These are phyloP conservation scores for Botryotinia globosa DNA, from an alignment of 2,329 filamentous ascomycete species.

Conservation along the genomic window DNA sequence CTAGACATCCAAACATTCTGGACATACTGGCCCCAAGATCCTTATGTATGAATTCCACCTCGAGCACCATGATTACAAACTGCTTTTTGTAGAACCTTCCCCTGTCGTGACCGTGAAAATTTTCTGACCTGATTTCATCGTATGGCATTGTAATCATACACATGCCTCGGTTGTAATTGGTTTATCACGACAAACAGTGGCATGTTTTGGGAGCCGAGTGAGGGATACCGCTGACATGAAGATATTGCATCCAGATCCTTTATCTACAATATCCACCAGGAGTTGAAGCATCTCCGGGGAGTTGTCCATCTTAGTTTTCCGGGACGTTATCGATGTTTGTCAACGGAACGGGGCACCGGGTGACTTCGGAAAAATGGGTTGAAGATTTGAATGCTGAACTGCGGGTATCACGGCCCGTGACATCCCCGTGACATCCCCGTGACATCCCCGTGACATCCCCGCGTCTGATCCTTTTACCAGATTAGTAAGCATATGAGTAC, in stretches of 20 bases:
- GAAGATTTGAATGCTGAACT: background rate
- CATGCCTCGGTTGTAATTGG: background rate
- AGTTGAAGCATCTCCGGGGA: constrained; percentile 17
- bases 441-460: constrained; percentile 9
- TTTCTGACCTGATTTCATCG: background rate
- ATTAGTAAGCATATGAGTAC: background rate
- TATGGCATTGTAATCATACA: background rate
- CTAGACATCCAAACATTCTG: background rate
- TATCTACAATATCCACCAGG: background rate
- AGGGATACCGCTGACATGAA: background rate
- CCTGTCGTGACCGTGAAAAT: background rate
- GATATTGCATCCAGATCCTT: no score
- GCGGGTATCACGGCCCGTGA: constrained; percentile 6
- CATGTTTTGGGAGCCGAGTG: background rate
- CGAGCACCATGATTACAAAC: background rate
- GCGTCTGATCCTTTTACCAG: background rate
- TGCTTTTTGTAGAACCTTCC: background rate
- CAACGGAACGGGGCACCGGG: background rate
- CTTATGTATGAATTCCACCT: background rate
- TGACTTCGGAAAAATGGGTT: background rate
- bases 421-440: constrained; percentile 9
- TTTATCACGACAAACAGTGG: background rate
- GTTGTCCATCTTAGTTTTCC: background rate
- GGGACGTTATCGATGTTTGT: background rate
- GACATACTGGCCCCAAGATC: background rate